phyloP scores from a whole-genome alignment of 1,284 basidiomycete genomes.

The Ustilago esculenta region DNA sequence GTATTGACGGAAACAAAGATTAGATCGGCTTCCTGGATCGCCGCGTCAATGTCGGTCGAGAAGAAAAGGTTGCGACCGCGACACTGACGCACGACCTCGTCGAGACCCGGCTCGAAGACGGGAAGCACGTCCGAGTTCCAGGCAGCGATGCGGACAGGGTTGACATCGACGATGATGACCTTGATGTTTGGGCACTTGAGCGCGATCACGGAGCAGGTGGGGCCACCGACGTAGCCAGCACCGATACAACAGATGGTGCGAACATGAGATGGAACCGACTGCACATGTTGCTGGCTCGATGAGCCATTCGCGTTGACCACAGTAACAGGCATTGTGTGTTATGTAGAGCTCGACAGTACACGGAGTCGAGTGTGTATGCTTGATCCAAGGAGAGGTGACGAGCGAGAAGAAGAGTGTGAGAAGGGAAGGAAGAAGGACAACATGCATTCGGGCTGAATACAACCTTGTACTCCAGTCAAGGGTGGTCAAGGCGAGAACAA shows the following conservation, averaged over 20 bases:
- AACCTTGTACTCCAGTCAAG: neutral
- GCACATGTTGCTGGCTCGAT: slow-evolving; percentile 21
- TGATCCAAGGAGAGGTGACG: neutral
- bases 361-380: too few species aligned
- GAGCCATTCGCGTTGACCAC: slow-evolving; percentile 24
- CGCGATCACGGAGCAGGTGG: slow-evolving; percentile 92
- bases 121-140: slow-evolving; percentile 85
- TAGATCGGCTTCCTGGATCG: slow-evolving; percentile 87
- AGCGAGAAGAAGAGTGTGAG: neutral
- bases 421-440: slow-evolving; percentile 1
- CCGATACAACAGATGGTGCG: slow-evolving; percentile 74
- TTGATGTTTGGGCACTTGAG: slow-evolving; percentile 90
- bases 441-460: neutral
- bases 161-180: slow-evolving; percentile 98
- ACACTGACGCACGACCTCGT: slow-evolving; percentile 85
- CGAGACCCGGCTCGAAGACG: slow-evolving; percentile 98
- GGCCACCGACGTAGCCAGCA: slow-evolving; percentile 86
- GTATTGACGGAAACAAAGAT: slow-evolving; percentile 86
- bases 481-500: slow-evolving; percentile 12
- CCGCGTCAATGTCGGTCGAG: slow-evolving; percentile 92
- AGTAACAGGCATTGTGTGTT: slow-evolving; percentile 13
- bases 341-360: too few species aligned
- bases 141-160: slow-evolving; percentile 90
- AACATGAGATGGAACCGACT: slow-evolving; percentile 38
- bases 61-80: slow-evolving; percentile 97